Evolutionary conservation across 1,284 basidiomycete species (phyloP), one percentile per base, ranked within the genome.

Genomic region (Melanopsichium pennsylvanicum): DNA sequence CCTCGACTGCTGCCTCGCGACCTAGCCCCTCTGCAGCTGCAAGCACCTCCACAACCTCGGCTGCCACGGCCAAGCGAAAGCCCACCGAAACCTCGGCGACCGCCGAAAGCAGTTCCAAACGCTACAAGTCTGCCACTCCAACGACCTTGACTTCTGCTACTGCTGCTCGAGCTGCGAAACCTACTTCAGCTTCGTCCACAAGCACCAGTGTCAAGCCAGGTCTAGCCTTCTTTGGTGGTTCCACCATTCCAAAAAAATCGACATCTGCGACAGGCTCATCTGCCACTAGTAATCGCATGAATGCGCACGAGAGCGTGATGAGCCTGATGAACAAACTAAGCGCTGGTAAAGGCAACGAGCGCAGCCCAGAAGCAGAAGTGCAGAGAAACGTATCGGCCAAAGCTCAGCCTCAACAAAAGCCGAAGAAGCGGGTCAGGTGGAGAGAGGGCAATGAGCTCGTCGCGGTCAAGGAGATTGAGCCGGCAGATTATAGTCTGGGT

Each of bases 401-500:
- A 19, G 34, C 41, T 7, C 35, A 51, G 18, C 12, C 9, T 5
- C 49, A 48, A 40, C 41, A 47, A n/a, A 73, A 69, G 38, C 51
- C 38, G 19, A 70, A 60, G 45, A 73, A 74, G 43, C 38, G 58
- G 3, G 74, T 75, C 18, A 63, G 34, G 13, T 76, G 69, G 69
- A 72, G 59, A 44, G 66, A 61, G 8, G 66, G 72, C 33, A 54
- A 46, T 31, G 69, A 70, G 40, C 59, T 76, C n/a, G 66, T 59
- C 2, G 62, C 62, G 4, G 32, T 76, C 41, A 60, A 52, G 35
- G 16, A 67, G 25, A 72, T 76, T 33, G 71, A 76, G 52, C 60
- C 57, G 2, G 73, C 71, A 19, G 55, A 67, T 26, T 75, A 75
- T 23, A 71, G 66, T 8, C 62, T 66, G 35, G 59, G 56, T 27